phyloP scores from a whole-genome alignment of 1,139 yeast species.

The Taphrina populina region DNA sequence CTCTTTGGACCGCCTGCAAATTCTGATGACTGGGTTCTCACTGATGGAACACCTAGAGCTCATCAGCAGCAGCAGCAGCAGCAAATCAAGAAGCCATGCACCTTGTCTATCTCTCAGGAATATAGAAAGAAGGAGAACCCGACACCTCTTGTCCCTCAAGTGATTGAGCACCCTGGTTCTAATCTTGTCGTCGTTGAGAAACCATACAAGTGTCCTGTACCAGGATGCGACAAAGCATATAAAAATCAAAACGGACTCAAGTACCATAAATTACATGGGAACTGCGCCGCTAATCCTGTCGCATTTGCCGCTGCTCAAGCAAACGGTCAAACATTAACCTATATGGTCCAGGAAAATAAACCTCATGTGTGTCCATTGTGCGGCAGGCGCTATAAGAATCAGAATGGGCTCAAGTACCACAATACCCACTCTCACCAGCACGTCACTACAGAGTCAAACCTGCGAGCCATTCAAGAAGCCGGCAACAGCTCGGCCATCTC shows the following conservation, averaged over 20 bases:
- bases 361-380: slow-evolving; percentile 98
- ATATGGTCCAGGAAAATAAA: slow-evolving; percentile 88
- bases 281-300: slow-evolving; percentile 33
- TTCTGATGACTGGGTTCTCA: slow-evolving; percentile 35
- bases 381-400: slow-evolving; percentile 92
- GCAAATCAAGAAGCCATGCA: slow-evolving; percentile 20
- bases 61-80: too few relatives aligned
- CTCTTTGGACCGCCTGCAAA: slow-evolving; percentile 34
- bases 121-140: slow-evolving; percentile 37
- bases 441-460: slow-evolving; percentile 31
- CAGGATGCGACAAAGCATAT: slow-evolving; percentile 96
- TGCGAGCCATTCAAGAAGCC: slow-evolving; percentile 18
- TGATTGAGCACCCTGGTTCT: slow-evolving; percentile 41
- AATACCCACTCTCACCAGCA: slow-evolving; percentile 72
- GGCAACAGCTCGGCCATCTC: neutral
- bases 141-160: slow-evolving; percentile 42
- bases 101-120: neutral
- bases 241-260: slow-evolving; percentile 96
- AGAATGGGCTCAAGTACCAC: slow-evolving; percentile 94
- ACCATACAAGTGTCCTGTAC: slow-evolving; percentile 96
- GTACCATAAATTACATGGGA: slow-evolving; percentile 95
- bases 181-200: slow-evolving; percentile 53
- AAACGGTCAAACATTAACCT: slow-evolving; percentile 46
- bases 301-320: slow-evolving; percentile 31
- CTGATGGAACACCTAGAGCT: slow-evolving; percentile 24